phyloP scores from a whole-genome alignment of 495 filamentous ascomycete genomes.

The Penicillium cinerascens region DNA sequence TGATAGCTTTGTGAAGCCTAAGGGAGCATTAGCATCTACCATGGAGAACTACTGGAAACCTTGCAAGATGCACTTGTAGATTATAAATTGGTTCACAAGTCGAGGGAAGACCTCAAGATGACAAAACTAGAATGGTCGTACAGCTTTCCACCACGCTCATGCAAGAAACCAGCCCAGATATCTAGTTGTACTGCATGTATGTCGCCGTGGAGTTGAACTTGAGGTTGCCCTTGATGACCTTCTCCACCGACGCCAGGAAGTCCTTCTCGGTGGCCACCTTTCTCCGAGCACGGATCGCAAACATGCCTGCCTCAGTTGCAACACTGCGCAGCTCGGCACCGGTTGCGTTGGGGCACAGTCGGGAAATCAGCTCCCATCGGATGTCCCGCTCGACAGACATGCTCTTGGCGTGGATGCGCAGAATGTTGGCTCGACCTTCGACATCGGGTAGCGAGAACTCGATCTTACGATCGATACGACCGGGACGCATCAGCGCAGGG shows the following conservation, averaged over 20 bases:
- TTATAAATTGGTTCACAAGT: constrained; percentile 23
- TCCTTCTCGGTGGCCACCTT: constrained; percentile 99
- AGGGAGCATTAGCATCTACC: neutral
- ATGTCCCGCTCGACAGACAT: constrained; percentile 99
- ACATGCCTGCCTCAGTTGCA: constrained; percentile 99
- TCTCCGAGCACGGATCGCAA: constrained; percentile 90
- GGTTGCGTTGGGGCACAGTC: constrained; percentile 94
- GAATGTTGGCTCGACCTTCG: constrained; percentile 93
- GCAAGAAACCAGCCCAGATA: constrained; percentile 15
- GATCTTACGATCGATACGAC: constrained; percentile 97
- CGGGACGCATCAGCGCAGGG: constrained; percentile 93
- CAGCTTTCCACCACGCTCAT: constrained; percentile 21
- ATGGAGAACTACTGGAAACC: neutral
- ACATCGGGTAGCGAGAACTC: constrained; percentile 97
- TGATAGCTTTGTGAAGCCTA: too few relatives aligned
- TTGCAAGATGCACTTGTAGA: constrained; percentile 4
- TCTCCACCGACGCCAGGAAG: constrained; percentile 95
- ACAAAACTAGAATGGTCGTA: constrained; percentile 25
- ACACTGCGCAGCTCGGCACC: constrained; percentile 93
- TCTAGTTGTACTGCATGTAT: constrained; percentile 97
- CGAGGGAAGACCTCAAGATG: constrained; percentile 13
- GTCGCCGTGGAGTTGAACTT: constrained; percentile 99
- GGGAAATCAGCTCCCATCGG: constrained; percentile 95
- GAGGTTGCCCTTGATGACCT: constrained; percentile 98
- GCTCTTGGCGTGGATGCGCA: constrained; percentile 98